phyloP scores from a whole-genome alignment of 768 basidiomycete genomes.

The Rickenella mellea region DNA sequence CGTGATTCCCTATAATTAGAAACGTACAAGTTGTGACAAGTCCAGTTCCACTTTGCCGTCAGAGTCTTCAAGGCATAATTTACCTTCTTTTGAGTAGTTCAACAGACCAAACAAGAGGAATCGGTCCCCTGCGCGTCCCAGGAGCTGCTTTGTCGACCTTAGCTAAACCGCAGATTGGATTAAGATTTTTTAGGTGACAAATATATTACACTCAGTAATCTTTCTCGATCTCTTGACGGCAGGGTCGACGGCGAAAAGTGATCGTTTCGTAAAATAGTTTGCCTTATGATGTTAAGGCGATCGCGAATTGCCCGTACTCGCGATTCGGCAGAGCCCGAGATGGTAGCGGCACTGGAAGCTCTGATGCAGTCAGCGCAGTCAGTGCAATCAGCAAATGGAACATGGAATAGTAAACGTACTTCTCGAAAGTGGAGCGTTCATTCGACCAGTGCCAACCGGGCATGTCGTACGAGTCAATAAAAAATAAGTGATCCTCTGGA shows the following conservation, averaged over 20 bases:
- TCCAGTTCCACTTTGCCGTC: slow-evolving; percentile 88
- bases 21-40: slow-evolving; percentile 71
- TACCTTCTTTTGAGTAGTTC: slow-evolving; percentile 80
- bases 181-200: neutral
- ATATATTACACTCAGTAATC: slow-evolving; percentile 80
- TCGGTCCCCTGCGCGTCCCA: slow-evolving; percentile 81
- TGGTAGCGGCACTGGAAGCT: slow-evolving; percentile 42
- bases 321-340: slow-evolving; percentile 80
- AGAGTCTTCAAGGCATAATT: slow-evolving; percentile 83
- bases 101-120: slow-evolving; percentile 95
- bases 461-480: slow-evolving; percentile 93
- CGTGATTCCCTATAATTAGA: neutral
- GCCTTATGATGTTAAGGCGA: slow-evolving; percentile 82
- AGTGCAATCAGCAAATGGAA: neutral
- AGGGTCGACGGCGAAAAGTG: slow-evolving; percentile 95
- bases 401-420: slow-evolving; percentile 33
- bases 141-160: slow-evolving; percentile 90
- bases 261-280: slow-evolving; percentile 89
- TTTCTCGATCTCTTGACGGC: slow-evolving; percentile 78
- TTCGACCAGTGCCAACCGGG: slow-evolving; percentile 87
- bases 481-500: slow-evolving; percentile 69
- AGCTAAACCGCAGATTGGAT: slow-evolving; percentile 38
- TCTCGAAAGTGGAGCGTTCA: slow-evolving; percentile 81
- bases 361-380: slow-evolving; percentile 24
- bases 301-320: slow-evolving; percentile 75